Evolutionary conservation across 345 rosid species (phyloP).

Genomic region (Populus alba): DNA sequence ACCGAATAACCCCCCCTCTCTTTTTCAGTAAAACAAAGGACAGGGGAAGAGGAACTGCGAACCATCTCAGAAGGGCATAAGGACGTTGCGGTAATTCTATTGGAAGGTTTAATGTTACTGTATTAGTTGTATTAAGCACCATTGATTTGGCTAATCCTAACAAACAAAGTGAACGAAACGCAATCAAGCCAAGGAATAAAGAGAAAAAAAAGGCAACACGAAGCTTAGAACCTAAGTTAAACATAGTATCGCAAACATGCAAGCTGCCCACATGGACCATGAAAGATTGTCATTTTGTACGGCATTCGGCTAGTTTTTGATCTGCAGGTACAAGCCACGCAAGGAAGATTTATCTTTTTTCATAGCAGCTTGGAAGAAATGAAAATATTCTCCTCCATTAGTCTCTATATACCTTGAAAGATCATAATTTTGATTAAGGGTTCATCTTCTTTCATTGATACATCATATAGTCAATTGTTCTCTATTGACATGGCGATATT

Average conservation of each 20-base stretch:
- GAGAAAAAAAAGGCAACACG: constrained; percentile 24
- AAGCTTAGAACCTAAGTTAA: constrained; percentile 46
- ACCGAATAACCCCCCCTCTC: neutral
- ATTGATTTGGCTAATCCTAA: neutral
- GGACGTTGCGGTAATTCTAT: neutral
- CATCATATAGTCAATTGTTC: neutral
- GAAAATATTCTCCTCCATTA: constrained; percentile 34
- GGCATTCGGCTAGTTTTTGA: neutral
- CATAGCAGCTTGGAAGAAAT: constrained; percentile 30
- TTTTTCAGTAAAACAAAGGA: neutral
- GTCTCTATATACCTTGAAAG: constrained; percentile 6
- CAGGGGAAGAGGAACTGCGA: neutral
- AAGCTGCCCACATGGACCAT: neutral
- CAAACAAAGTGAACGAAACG: constrained; percentile 16
- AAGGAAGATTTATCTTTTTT: constrained; percentile 12
- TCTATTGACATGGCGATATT: constrained; percentile 24
- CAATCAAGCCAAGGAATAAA: constrained; percentile 29
- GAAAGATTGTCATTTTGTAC: constrained; percentile 4
- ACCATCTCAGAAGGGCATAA: neutral
- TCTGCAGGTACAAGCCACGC: constrained; percentile 13
- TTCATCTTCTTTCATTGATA: neutral
- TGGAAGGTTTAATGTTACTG: neutral
- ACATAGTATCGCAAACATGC: constrained; percentile 10
- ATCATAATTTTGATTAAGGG: neutral
- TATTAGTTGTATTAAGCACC: neutral